Base-by-base conservation (phyloP, 768 basidiomycete genomes). In the Xerocomellus chrysenteron region DNA sequence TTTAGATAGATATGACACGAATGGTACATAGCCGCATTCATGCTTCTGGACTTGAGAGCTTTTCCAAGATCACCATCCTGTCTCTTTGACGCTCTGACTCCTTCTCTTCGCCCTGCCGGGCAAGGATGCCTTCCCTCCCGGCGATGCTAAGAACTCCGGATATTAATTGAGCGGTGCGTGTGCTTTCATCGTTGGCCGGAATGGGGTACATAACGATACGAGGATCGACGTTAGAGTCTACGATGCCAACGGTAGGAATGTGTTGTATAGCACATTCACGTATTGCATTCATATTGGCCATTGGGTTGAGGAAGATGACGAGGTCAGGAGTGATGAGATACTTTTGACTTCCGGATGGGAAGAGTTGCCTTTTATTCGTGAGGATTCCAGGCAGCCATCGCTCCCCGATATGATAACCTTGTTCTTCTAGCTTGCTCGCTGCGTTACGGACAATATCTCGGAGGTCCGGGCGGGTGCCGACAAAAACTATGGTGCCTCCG, bases 161-260 rank as follows among this genome's bases (percentile, higher is more conserved):
- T 55, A 99, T 82, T 41, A 99, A 76, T 66, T 98, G 96, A 43
- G 93, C 92, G 16, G 94, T 89, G 45, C 94, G 83, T 11, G 88
- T 81, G 67, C 85, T 93, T 74, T 99, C 97, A 74, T 96, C 93
- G 72, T 98, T 99, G n/a, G 92, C 94, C 0, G 94, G 95, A 67
- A 99, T 98, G 42, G 97, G 90, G 72, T 97, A 98, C 82, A 98
- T 97, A 59, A 99, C 95, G 39, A 94, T 80, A 26, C 97, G 86
- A 6, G 97, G 97, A 74, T 99, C 97, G 42, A 86, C 90, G 69
- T 99, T 94, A 21, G 94, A 92, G 73, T 99, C 97, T 52, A 95
- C 84, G 57, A 98, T 86, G 35, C 88, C 97, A 57, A 98, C 86
- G 1, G 97, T 98, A 0, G 97, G 97, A 54, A 98, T 83, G 67